Conservation (phyloP, 768 basidiomycete genomes). For the Tylopilus intermedius region DNA sequence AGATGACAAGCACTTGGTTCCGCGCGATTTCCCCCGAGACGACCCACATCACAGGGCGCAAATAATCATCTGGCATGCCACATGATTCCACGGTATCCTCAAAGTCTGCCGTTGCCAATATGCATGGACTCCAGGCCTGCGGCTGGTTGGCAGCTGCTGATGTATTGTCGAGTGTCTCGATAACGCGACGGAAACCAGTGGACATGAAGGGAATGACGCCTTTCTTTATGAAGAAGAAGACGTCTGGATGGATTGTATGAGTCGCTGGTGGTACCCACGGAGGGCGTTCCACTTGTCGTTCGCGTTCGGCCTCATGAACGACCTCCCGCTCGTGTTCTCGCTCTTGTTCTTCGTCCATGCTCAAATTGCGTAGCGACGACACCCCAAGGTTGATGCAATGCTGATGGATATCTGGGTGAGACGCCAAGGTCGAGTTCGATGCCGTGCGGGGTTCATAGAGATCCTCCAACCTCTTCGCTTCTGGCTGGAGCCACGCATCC, state of each 20-base stretch:
- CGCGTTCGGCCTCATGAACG: constrained; percentile 39
- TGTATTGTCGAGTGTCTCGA: constrained; percentile 8
- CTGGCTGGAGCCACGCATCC: too few species aligned
- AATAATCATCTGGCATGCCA: constrained; percentile 8
- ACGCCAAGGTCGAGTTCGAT: background rate
- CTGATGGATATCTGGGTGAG: constrained; percentile 7
- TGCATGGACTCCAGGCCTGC: constrained; percentile 15
- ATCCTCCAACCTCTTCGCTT: constrained; percentile 32
- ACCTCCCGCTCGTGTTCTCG: constrained; percentile 32
- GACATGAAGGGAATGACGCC: constrained; percentile 24
- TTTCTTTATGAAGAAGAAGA: constrained; percentile 23
- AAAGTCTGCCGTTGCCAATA: constrained; percentile 20
- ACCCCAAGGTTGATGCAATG: constrained; percentile 19
- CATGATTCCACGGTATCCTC: constrained; percentile 6
- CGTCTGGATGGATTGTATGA: constrained; percentile 22
- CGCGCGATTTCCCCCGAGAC: constrained; percentile 7
- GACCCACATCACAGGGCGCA: constrained; percentile 31
- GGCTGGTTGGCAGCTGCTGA: constrained; percentile 14
- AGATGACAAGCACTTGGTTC: constrained; percentile 26
- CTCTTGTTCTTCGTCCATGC: constrained; percentile 47
- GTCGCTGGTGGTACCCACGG: constrained; percentile 16
- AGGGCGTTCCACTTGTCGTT: constrained; percentile 37
- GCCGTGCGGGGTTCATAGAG: constrained; percentile 25
- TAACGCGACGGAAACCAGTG: constrained; percentile 18
- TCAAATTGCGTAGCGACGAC: constrained; percentile 10